Conservation (phyloP, 768 basidiomycete species). For the Russula ochroleuca region DNA sequence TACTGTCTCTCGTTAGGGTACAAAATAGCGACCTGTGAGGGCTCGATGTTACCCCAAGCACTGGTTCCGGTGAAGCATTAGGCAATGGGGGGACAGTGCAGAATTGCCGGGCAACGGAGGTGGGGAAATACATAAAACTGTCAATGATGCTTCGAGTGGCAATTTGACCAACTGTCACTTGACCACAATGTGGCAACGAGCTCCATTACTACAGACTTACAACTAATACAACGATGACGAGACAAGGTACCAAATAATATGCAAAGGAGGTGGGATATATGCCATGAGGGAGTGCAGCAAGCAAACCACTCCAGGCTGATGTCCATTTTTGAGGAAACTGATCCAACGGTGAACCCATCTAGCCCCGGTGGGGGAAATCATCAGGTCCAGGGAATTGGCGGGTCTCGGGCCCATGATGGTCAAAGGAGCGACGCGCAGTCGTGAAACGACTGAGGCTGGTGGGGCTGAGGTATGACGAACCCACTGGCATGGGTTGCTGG, state of each 20-base stretch:
- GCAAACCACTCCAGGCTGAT: background rate
- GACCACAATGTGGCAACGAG: background rate
- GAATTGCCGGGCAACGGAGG: slow-evolving; percentile 69
- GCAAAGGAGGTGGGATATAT: slow-evolving; percentile 15
- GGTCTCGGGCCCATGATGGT: slow-evolving; percentile 3
- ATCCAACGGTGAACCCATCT: background rate
- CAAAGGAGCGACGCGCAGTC: background rate
- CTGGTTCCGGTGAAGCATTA: slow-evolving; percentile 52
- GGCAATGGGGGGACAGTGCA: slow-evolving; percentile 67
- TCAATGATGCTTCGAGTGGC: background rate
- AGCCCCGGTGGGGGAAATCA: background rate
- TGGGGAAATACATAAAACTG: slow-evolving; percentile 75
- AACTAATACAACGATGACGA: slow-evolving; percentile 21
- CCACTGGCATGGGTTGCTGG: slow-evolving; percentile 47
- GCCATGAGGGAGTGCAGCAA: slow-evolving; percentile 1
- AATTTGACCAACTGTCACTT: background rate
- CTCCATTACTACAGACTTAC: background rate
- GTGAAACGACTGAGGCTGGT: slow-evolving; percentile 18
- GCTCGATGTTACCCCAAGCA: slow-evolving; percentile 57
- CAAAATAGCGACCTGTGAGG: slow-evolving; percentile 77
- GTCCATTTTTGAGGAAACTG: slow-evolving; percentile 8
- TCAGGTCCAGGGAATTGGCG: slow-evolving; percentile 6
- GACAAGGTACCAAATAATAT: slow-evolving; percentile 9
- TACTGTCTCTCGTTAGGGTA: slow-evolving; percentile 61
- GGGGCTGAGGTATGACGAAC: slow-evolving; percentile 27